Evolutionary conservation across 2,329 filamentous ascomycete species (phyloP).

Genomic region (Paecilomyces niveus): DNA sequence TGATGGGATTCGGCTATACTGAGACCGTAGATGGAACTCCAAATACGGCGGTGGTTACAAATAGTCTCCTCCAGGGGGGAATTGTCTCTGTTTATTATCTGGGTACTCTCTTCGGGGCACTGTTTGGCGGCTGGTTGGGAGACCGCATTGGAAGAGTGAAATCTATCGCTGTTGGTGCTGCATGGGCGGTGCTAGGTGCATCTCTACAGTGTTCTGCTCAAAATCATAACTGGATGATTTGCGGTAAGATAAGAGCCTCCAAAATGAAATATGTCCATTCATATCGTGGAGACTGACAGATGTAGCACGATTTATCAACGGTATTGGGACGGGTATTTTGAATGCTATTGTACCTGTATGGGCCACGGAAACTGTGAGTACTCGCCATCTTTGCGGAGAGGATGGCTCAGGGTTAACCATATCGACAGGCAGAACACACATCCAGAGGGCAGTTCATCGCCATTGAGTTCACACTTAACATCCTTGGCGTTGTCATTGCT

Average conservation of each 20-base stretch:
- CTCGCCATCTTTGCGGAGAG: background rate
- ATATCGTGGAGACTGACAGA: background rate
- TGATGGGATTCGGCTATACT: conserved; percentile 59
- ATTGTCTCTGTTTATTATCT: conserved; percentile 55
- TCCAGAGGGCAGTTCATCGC: conserved; percentile 63
- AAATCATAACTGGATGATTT: conserved; percentile 65
- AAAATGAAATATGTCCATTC: too few relatives aligned
- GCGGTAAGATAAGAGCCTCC: conserved; percentile 36
- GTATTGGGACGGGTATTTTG: conserved; percentile 61
- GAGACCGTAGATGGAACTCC: conserved; percentile 36
- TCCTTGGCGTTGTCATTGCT: conserved; percentile 59
- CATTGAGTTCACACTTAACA: conserved; percentile 67
- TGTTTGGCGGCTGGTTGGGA: conserved; percentile 58
- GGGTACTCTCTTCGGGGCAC: conserved; percentile 56
- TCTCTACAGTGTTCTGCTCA: conserved; percentile 58
- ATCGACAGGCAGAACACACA: conserved; percentile 47
- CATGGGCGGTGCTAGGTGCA: conserved; percentile 56
- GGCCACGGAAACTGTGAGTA: conserved; percentile 56
- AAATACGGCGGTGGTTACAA: conserved; percentile 48
- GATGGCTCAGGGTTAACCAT: background rate
- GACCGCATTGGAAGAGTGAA: conserved; percentile 57
- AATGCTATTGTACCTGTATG: conserved; percentile 66
- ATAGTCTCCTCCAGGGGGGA: conserved; percentile 56
- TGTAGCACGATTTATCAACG: conserved; percentile 52
- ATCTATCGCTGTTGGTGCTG: conserved; percentile 54